Conservation (phyloP, 1,139 yeast species). For the Taphrina sp. region DNA sequence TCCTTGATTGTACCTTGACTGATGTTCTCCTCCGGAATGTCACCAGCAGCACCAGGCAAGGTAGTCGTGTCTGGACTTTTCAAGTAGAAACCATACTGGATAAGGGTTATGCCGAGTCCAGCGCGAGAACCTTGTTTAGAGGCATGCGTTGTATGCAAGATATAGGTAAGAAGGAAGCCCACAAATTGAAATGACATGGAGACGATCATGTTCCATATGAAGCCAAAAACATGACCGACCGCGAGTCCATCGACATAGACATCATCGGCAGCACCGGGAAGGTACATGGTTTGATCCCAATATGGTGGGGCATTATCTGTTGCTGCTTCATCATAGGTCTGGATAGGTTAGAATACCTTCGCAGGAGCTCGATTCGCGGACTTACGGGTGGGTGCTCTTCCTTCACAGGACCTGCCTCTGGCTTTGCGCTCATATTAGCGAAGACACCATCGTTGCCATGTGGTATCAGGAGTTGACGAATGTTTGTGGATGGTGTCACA, state of each 20-base stretch:
- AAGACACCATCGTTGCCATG: slow-evolving; percentile 76
- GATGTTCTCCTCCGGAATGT: slow-evolving; percentile 52
- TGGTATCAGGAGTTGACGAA: background rate
- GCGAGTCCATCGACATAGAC: slow-evolving; percentile 93
- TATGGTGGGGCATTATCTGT: slow-evolving; percentile 95
- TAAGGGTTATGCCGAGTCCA: slow-evolving; percentile 83
- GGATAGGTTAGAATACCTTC: background rate
- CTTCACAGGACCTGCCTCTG: slow-evolving; percentile 49
- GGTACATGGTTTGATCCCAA: slow-evolving; percentile 87
- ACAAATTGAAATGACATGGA: slow-evolving; percentile 88
- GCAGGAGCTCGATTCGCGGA: background rate
- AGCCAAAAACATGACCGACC: slow-evolving; percentile 86
- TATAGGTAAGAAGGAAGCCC: slow-evolving; percentile 85
- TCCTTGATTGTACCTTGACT: slow-evolving; percentile 43
- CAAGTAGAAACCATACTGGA: slow-evolving; percentile 71
- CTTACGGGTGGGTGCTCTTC: slow-evolving; percentile 62
- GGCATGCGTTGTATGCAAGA: slow-evolving; percentile 93
- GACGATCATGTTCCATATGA: slow-evolving; percentile 80
- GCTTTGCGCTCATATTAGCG: slow-evolving; percentile 84
- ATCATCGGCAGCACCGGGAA: slow-evolving; percentile 81
- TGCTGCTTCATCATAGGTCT: slow-evolving; percentile 80
- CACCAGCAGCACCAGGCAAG: slow-evolving; percentile 44
- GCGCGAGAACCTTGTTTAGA: slow-evolving; percentile 94
- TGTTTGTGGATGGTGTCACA: slow-evolving; percentile 8
- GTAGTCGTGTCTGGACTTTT: slow-evolving; percentile 52